These are phyloP conservation scores for Mycena haematopus DNA, from an alignment of 768 basidiomycete species.

Conservation along the genomic window DNA sequence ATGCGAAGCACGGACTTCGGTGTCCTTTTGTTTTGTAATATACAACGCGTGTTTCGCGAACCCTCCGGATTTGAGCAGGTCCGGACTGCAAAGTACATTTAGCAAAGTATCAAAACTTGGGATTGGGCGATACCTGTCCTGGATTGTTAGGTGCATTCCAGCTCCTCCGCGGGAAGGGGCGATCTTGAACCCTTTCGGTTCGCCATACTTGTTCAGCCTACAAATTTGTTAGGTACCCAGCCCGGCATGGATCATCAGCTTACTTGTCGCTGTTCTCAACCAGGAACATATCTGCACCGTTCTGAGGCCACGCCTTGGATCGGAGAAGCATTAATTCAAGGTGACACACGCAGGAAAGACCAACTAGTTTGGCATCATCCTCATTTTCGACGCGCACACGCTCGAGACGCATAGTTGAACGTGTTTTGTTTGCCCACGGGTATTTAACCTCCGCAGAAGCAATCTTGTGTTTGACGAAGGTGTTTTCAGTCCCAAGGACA, in stretches of 20 bases:
- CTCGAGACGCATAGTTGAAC: conserved; percentile 39
- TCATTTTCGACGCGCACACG: conserved; percentile 50
- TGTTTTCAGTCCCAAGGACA: conserved; percentile 56
- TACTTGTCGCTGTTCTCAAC: conserved; percentile 47
- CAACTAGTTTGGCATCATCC: conserved; percentile 48
- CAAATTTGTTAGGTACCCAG: neutral
- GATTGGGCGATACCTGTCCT: conserved; percentile 13
- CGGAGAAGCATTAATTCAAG: neutral
- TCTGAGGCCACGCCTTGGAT: conserved; percentile 40
- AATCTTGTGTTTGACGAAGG: conserved; percentile 52
- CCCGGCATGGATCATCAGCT: conserved; percentile 24
- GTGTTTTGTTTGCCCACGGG: conserved; percentile 52
- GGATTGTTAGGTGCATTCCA: conserved; percentile 38
- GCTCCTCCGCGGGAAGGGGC: conserved; percentile 47
- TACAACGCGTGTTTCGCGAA: conserved; percentile 61
- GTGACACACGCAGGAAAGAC: neutral
- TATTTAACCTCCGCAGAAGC: conserved; percentile 47
- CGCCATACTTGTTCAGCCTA: conserved; percentile 52
- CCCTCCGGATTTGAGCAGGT: conserved; percentile 55
- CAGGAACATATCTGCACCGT: conserved; percentile 54
- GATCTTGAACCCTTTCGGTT: conserved; percentile 53
- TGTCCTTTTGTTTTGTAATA: conserved; percentile 55
- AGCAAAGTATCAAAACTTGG: neutral
- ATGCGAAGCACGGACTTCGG: conserved; percentile 51
- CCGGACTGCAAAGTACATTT: conserved; percentile 25